Base-by-base conservation (phyloP, 306 rosid genomes). In the Pterocarpus macrocarpus region DNA sequence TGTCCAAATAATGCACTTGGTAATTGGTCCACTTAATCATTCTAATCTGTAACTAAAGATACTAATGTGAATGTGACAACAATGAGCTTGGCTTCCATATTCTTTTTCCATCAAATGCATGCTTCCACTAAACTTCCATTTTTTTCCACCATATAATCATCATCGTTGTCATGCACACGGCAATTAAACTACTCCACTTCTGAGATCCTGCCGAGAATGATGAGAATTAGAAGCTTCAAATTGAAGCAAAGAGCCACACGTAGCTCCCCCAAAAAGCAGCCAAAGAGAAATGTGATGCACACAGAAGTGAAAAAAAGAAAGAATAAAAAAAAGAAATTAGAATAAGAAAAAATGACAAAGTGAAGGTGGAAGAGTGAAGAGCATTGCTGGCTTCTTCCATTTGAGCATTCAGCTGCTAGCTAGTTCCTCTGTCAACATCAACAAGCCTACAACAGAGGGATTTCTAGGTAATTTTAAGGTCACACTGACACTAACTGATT, bases 341-440 rank as follows among this genome's bases (percentile, higher is more conserved):
- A 34, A 16, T 4, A 34, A 0, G 47, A 49, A 39, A 36, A 52
- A 53, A 53, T 8, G 8, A 53, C 2, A 53, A n/a, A 53, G 28
- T 64, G 70, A 36, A 70, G 72, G 43, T 53, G 73, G 50, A 73
- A 28, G 44, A 52, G 38, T 30, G 67, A 36, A 4, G 52, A 47
- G 62, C 22, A 4, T n/a, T 53, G 14, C 8, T 59, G 66, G 53
- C 66, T 55, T 78, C 64, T 62, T 59, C 44, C 58, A 30, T 71
- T 41, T 81, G 70, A 78, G 44, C 64, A 74, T 64, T 70, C 39
- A 70, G 38, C 71, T 67, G 13, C 38, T 35, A 49, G 41, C 49
- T 52, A 28, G 80, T 47, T 67, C 30, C 80, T 28, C 33, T 61
- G 65, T 49, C 86, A 89, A 89, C 90, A 69, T 75, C 85, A 75